Base-by-base conservation (phyloP, 1,284 basidiomycete genomes). In the Ganoderma lingzhi region DNA sequence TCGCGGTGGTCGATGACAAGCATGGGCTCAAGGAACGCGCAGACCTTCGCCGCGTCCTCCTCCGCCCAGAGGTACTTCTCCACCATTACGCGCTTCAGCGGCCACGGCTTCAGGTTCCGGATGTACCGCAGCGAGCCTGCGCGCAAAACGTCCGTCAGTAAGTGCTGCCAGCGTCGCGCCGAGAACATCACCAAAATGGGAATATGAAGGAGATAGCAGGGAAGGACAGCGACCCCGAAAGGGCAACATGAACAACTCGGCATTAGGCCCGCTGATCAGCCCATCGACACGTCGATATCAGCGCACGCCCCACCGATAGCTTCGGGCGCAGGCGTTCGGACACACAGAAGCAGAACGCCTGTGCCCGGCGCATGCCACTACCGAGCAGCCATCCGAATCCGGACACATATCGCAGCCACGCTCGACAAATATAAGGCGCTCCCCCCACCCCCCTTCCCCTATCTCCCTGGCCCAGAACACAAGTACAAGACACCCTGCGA, bases 1-100 rank as follows among this genome's bases (percentile, higher is more conserved):
- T 90, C 84, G 74, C 87, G 85, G 74, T 91, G 90, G 78, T 96
- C 91, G 68, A 91, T 79, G 45, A 84, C 80, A 63, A 97, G 85
- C 95, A 96, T 96, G 39, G 94, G 94, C 75, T 87, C 83, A 63
- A 96, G 81, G 82, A 96, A 96, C 14, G 85, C 83, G 72, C 92
- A 91, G 23, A 96, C 81, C 63, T 83, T 79, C 48, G 78, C 77
- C 0, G 93, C 85, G 69, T 94, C 89, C 37, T 79, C 75, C 66
- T 88, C 87, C 1, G 85, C 82, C 79, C 93, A 91, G 14, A 93
- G 81, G 78, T 96, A 96, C 80, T 94, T 96, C 86, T 95, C 93
- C 66, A 85, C 85, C 87, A 96, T 91, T 70, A 96, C 95, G 35
- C 90, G 88, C 74, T 88, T 85, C 59, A 96, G 82, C 9, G 95